These are phyloP conservation scores for Azolla pinnata DNA, from an alignment of 75 land plant genomes.

Conservation along the genomic window DNA sequence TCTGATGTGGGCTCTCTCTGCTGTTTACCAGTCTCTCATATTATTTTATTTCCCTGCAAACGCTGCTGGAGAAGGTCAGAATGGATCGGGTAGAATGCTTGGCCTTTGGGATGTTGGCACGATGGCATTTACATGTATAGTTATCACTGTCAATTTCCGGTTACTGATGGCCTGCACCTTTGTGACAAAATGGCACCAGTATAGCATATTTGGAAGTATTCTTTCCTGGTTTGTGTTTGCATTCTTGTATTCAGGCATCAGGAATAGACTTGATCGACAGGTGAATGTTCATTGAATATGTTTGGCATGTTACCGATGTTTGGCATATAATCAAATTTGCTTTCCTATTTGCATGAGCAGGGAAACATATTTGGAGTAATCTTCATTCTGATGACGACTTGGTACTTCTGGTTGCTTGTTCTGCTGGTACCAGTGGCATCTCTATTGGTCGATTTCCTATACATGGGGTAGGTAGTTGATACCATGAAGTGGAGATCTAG, in stretches of 20 bases:
- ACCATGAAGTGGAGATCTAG: background rate
- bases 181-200: conserved; percentile 78
- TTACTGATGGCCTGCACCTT: conserved; percentile 79
- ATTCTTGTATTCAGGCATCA: conserved; percentile 79
- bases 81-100: conserved; percentile 67
- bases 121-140: conserved; percentile 96
- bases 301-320: background rate
- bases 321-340: background rate
- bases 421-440: conserved; percentile 77
- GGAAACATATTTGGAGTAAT: conserved; percentile 74
- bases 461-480: conserved; percentile 50
- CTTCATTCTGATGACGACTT: conserved; percentile 78
- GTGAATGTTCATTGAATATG: conserved; percentile 18
- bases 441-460: conserved; percentile 63
- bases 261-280: conserved; percentile 48
- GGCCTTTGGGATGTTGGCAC: conserved; percentile 97
- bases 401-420: conserved; percentile 71
- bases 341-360: conserved; percentile 35
- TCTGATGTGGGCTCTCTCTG: conserved; percentile 72
- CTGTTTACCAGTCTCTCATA: conserved; percentile 77
- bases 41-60: conserved; percentile 48
- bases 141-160: conserved; percentile 84
- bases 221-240: conserved; percentile 84
- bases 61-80: conserved; percentile 42
- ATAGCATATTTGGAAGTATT: conserved; percentile 80